Evolutionary conservation across 2,329 filamentous ascomycete genomes (phyloP).

Genomic region (Pseudogymnoascus sp.): DNA sequence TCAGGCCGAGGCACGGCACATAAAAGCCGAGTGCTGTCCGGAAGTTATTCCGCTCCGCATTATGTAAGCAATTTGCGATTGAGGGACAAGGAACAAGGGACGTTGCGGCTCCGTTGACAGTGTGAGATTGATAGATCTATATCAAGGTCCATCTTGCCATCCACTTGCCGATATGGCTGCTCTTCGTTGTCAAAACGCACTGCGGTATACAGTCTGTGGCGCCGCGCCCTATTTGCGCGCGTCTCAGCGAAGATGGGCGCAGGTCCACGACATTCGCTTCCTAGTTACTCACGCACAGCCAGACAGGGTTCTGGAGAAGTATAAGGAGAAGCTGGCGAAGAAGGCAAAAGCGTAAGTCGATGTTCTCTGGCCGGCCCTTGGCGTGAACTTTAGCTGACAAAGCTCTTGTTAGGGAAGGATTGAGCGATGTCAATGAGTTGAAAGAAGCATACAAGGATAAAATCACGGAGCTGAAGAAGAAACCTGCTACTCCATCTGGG

Average conservation of each 20-base stretch:
- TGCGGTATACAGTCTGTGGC: conserved; percentile 37
- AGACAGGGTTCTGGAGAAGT: conserved; percentile 70
- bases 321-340: conserved; percentile 73
- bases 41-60: conserved; percentile 6
- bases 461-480: conserved; percentile 65
- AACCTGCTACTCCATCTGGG: conserved; percentile 50
- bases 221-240: conserved; percentile 27
- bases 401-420: conserved; percentile 44
- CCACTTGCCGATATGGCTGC: conserved; percentile 37
- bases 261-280: conserved; percentile 87
- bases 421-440: conserved; percentile 64
- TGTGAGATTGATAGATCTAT: not conserved
- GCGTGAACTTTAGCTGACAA: conserved; percentile 1
- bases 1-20: conserved; percentile 10
- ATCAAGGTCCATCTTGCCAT: not conserved
- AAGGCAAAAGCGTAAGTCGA: conserved; percentile 64
- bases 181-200: conserved; percentile 36
- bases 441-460: conserved; percentile 79
- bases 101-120: not conserved
- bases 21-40: not conserved
- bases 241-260: conserved; percentile 76
- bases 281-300: conserved; percentile 69
- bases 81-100: not conserved
- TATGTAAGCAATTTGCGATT: conserved; percentile 8
- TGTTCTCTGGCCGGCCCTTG: not conserved